Conservation (phyloP, 2,329 filamentous ascomycete genomes). For the Colletotrichum sp. region DNA sequence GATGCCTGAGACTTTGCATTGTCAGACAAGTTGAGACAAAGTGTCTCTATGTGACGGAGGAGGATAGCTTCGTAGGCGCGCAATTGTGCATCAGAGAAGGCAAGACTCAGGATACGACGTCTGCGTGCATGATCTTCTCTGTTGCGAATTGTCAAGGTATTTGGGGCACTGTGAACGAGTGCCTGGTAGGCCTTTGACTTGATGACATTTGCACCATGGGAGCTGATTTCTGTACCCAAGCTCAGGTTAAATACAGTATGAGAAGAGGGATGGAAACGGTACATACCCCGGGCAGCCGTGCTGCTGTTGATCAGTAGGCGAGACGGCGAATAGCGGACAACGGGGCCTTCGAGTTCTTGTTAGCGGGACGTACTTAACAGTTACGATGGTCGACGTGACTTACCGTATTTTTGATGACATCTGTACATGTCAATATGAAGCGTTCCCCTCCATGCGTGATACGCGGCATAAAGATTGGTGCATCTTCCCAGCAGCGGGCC, state of each 20-base stretch:
- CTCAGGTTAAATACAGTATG: not conserved
- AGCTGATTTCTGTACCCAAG: conserved; percentile 17
- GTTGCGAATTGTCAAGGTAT: conserved; percentile 5
- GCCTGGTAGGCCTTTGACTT: conserved; percentile 24
- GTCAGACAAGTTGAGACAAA: conserved; percentile 22
- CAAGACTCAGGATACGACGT: conserved; percentile 24
- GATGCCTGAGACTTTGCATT: conserved; percentile 14
- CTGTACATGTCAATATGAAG: conserved; percentile 36
- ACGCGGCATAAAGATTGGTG: conserved; percentile 28
- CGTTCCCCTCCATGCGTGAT: conserved; percentile 39
- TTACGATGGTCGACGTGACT: not conserved
- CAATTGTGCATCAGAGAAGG: conserved; percentile 27
- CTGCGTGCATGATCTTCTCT: conserved; percentile 11
- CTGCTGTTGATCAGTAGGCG: conserved; percentile 19
- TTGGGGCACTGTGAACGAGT: conserved; percentile 14
- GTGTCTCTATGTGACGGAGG: conserved; percentile 23
- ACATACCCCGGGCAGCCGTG: conserved; percentile 12
- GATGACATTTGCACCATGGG: conserved; percentile 12
- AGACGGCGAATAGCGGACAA: conserved; percentile 35
- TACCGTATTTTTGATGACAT: conserved; percentile 39
- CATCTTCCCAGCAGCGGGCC: not conserved
- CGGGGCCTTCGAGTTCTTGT: not conserved
- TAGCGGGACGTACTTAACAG: not conserved
- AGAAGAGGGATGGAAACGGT: too few species aligned
- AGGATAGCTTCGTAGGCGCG: conserved; percentile 24